Evolutionary conservation across 2,329 filamentous ascomycete genomes (phyloP), one percentile per base, ranked within the genome.

Genomic region (Monilinia fructicola): DNA sequence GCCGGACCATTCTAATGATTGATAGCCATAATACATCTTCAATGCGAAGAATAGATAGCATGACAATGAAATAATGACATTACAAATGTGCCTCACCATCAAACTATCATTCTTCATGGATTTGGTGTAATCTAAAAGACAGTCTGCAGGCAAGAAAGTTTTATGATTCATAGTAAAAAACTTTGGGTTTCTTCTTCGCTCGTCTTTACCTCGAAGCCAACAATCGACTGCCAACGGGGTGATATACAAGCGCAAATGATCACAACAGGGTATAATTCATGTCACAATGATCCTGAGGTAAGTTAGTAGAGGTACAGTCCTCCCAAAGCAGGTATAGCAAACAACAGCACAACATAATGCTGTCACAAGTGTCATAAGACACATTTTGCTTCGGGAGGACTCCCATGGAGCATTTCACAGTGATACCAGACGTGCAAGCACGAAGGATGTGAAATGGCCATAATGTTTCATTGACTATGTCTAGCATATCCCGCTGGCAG

Each of bases 151-250:
- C 83, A 82, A 93, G 90, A 84, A 79, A 79, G 78, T 79, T 79
- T 81, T 76, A 69, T 42, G 40, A 42, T 65, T 71, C 70, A 64
- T 69, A 74, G 70, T 78, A 82, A 78, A 42, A 73, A 77, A 78
- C 74, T 76, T 79, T 78, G 74, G 77, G 76, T 80, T 95, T 84
- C 74, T 79, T 97, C 84, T 97, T 84, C 91, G 92, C 92, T 86
- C 93, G 85, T 87, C 87, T 96, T 88, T 97, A 97, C 89, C 92
- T 92, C 87, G 87, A 87, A 84, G 90, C 87, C 89, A 90, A 92
- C 89, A 76, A 82, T 79, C 74, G 75, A 68, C 72, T 67, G 54
- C 88, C 86, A 84, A 89, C 87, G 88, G 88, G 91, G 90, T 90
- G 92, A 96, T 96, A 92, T 86, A 81, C 85, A 90, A 88, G 91